Percentiles rank a stretch among this genome's conserved stretches.
phyloP scores from a whole-genome alignment of 2,329 filamentous ascomycete genomes.

The Endoconidiophora polonica region DNA sequence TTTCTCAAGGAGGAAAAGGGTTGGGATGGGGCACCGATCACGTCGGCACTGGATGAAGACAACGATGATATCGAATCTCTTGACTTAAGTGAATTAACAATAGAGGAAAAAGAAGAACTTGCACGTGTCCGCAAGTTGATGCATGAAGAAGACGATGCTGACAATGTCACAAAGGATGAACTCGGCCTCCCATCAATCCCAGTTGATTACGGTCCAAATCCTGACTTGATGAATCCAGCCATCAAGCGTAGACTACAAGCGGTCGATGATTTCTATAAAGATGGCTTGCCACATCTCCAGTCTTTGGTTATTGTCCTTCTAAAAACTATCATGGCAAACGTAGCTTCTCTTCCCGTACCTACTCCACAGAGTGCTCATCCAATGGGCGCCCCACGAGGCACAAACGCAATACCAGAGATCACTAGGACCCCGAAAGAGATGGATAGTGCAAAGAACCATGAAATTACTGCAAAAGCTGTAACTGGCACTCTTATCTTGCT shows the following conservation, averaged over 20 bases:
- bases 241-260: conserved; percentile 49
- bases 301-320: conserved; percentile 85
- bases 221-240: conserved; percentile 31
- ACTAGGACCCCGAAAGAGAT: conserved; percentile 48
- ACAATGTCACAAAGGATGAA: conserved; percentile 18
- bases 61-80: conserved; percentile 29
- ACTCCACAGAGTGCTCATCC: conserved; percentile 12
- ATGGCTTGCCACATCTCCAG: conserved; percentile 70
- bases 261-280: conserved; percentile 74
- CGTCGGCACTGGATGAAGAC: conserved; percentile 18
- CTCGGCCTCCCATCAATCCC: conserved; percentile 12
- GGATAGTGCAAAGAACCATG: conserved; percentile 63
- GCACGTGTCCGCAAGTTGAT: conserved; percentile 26
- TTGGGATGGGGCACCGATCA: conserved; percentile 42
- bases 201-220: conserved; percentile 30
- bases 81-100: conserved; percentile 27
- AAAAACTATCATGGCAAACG: conserved; percentile 73
- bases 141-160: conserved; percentile 17
- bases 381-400: conserved; percentile 20
- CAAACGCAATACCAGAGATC: conserved; percentile 24
- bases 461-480: conserved; percentile 81
- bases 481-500: conserved; percentile 78
- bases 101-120: conserved; percentile 27
- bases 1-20: conserved; percentile 88
- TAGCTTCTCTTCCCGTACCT: conserved; percentile 47